These are phyloP conservation scores for Acidiella bohemica DNA, from an alignment of 495 filamentous ascomycete genomes.

Conservation along the genomic window DNA sequence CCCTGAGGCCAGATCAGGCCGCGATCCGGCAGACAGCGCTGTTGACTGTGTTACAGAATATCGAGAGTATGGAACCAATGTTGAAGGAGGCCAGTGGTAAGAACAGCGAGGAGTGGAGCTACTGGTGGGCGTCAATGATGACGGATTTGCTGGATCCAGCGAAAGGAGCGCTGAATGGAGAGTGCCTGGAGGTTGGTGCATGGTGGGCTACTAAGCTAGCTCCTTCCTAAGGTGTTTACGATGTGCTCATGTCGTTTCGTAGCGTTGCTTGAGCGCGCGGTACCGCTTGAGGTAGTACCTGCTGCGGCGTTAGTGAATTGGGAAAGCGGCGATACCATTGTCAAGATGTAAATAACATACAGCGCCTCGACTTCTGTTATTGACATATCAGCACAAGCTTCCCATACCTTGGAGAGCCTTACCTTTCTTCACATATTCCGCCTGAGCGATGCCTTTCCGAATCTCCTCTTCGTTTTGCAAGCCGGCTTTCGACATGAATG, in stretches of 20 bases:
- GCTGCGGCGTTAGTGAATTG: conserved; percentile 15
- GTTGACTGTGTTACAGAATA: conserved; percentile 70
- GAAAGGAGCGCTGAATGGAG: conserved; percentile 58
- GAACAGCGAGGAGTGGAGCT: conserved; percentile 82
- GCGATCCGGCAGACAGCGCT: conserved; percentile 68
- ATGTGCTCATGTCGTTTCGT: conserved; percentile 31
- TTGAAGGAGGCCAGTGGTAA: conserved; percentile 72
- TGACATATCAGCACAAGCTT: neutral
- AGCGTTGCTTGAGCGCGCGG: conserved; percentile 71
- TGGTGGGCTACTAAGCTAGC: conserved; percentile 55
- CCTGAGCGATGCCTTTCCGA: conserved; percentile 55
- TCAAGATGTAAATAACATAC: conserved; percentile 41
- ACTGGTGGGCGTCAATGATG: conserved; percentile 80
- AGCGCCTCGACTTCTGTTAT: conserved; percentile 73
- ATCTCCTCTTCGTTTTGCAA: conserved; percentile 64
- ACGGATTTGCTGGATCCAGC: conserved; percentile 65
- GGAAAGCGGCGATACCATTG: conserved; percentile 11
- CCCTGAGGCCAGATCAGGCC: conserved; percentile 56
- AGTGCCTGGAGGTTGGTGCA: conserved; percentile 87
- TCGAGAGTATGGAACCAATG: conserved; percentile 74
- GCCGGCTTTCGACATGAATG: conserved; percentile 61
- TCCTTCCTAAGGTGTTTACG: neutral
- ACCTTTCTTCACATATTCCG: conserved; percentile 88
- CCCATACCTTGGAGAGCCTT: no score
- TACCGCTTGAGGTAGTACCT: conserved; percentile 96